A percentile compares a stretch with the other conserved stretches of the same genome.
Evolutionary conservation across 2,329 filamentous ascomycete genomes (phyloP).

Genomic region (Colletotrichum sp.): DNA sequence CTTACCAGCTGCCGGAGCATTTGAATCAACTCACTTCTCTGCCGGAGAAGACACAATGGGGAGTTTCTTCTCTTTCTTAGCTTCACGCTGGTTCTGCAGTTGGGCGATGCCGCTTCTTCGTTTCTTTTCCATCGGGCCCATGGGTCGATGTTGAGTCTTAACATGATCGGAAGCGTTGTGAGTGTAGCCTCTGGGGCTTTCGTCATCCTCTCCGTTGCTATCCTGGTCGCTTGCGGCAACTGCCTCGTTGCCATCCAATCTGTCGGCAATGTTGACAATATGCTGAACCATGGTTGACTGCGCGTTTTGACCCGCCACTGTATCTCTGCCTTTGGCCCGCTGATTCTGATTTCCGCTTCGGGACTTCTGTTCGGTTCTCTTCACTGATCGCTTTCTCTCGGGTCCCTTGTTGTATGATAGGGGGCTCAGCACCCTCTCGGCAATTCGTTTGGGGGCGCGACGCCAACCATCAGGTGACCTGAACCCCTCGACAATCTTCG

Average conservation of each 20-base stretch:
- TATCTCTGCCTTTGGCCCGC: neutral
- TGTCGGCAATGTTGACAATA: neutral
- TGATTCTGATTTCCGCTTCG: neutral
- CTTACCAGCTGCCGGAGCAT: neutral
- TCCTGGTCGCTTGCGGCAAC: neutral
- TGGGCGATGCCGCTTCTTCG: neutral
- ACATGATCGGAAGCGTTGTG: neutral
- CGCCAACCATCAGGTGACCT: neutral
- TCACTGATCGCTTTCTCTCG: neutral
- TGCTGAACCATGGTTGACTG: neutral
- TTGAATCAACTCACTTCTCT: neutral
- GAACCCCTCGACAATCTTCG: neutral
- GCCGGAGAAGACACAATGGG: neutral
- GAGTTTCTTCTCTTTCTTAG: neutral
- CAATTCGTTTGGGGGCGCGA: neutral
- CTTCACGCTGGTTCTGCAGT: neutral
- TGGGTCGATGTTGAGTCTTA: neutral
- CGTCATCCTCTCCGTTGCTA: neutral
- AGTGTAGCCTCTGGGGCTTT: neutral
- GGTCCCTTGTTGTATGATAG: neutral
- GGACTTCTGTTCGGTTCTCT: neutral
- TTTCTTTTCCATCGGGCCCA: neutral
- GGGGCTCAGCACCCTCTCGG: neutral
- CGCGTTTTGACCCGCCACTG: neutral
- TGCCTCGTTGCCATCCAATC: neutral